Evolutionary conservation across 2,329 filamentous ascomycete species (phyloP).

Genomic region (Venturia asperata): DNA sequence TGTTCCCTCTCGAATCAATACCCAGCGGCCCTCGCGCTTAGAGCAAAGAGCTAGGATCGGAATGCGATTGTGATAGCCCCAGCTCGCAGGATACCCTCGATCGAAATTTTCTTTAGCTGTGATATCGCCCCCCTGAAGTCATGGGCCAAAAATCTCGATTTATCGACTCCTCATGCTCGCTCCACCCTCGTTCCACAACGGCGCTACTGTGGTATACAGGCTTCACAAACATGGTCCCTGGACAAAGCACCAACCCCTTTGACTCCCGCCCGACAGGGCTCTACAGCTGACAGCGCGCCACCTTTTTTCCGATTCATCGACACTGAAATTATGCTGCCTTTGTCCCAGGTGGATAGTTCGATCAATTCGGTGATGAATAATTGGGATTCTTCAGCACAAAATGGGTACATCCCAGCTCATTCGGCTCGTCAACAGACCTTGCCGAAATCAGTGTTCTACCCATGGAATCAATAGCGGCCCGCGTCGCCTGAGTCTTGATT

Average conservation of each 20-base stretch:
- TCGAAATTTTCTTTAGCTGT: not conserved
- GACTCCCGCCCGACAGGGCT: not conserved
- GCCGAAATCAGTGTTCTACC: not conserved
- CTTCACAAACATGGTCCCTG: not conserved
- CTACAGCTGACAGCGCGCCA: not conserved
- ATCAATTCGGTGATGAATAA: not conserved
- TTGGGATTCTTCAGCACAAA: not conserved
- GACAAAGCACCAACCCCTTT: not conserved
- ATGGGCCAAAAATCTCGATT: conserved; percentile 6
- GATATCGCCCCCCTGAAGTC: not conserved
- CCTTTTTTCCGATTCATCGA: not conserved
- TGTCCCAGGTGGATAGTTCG: not conserved
- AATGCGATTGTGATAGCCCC: not conserved
- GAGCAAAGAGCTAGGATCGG: conserved; percentile 3
- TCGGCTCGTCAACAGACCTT: not conserved
- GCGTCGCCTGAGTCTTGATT: not conserved
- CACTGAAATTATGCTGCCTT: not conserved
- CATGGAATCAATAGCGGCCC: not conserved
- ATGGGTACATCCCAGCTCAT: not conserved
- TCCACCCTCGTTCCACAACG: not conserved
- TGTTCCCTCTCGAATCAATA: not conserved
- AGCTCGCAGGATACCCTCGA: not conserved
- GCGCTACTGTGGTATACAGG: not conserved
- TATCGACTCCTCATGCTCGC: not conserved
- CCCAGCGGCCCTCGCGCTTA: not conserved